Evolutionary conservation across 495 filamentous ascomycete genomes (phyloP).

Genomic region (Elaphomyces granulatus): DNA sequence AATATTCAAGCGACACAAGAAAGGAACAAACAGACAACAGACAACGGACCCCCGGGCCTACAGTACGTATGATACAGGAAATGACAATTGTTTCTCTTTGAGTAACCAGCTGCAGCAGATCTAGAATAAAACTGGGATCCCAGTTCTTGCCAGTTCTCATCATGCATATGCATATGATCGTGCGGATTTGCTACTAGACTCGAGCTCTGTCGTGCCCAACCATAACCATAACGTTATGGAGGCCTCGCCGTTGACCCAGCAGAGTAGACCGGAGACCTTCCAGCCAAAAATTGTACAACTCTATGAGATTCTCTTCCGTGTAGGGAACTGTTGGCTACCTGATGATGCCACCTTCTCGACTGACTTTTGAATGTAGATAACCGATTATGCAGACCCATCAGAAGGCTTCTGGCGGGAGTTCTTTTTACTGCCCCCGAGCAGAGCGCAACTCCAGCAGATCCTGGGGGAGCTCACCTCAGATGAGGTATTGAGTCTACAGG

Average conservation of each 20-base stretch:
- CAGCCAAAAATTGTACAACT: conserved; percentile 85
- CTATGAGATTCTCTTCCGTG: conserved; percentile 78
- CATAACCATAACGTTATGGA: conserved; percentile 61
- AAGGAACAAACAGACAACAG: no score
- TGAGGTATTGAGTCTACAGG: conserved; percentile 61
- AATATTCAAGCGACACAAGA: no score
- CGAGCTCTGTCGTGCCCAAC: neutral
- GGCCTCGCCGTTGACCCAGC: conserved; percentile 83
- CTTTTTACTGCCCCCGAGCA: conserved; percentile 75
- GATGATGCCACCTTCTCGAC: neutral
- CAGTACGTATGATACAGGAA: no score
- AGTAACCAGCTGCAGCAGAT: no score
- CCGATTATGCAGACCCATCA: conserved; percentile 49
- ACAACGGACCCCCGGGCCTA: no score
- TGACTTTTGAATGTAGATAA: conserved; percentile 8
- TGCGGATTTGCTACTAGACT: neutral
- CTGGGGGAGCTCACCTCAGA: conserved; percentile 54
- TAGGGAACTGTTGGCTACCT: conserved; percentile 21
- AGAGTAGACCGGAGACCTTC: conserved; percentile 78
- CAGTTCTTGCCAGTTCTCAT: no score
- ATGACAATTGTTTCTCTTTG: no score
- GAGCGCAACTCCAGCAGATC: conserved; percentile 45
- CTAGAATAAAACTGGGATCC: no score
- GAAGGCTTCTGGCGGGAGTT: conserved; percentile 96
- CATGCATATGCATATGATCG: no score